Evolutionary conservation across 805 yeast genomes (phyloP).

Genomic region (Candida ortonii): DNA sequence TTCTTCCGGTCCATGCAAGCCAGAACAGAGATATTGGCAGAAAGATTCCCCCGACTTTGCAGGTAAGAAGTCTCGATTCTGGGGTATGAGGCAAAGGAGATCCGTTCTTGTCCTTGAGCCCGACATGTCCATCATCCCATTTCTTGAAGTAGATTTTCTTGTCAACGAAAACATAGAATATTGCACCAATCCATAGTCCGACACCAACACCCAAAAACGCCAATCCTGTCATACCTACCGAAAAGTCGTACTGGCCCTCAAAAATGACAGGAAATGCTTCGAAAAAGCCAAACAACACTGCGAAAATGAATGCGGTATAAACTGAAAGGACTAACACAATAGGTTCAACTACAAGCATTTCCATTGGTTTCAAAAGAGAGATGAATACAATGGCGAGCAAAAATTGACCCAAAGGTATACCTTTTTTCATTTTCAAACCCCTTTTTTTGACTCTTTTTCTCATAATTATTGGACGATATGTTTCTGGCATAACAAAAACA

Average conservation of each 20-base stretch:
- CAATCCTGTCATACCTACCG: conserved; percentile 59
- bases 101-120: conserved; percentile 56
- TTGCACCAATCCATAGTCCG: conserved; percentile 59
- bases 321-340: conserved; percentile 67
- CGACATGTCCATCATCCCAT: conserved; percentile 60
- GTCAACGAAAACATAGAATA: conserved; percentile 49
- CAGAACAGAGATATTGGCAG: conserved; percentile 72
- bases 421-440: conserved; percentile 46
- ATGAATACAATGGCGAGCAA: conserved; percentile 45
- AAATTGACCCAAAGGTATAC: conserved; percentile 35
- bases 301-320: conserved; percentile 72
- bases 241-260: conserved; percentile 60
- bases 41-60: conserved; percentile 64
- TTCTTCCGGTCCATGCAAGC: conserved; percentile 75
- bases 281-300: conserved; percentile 75
- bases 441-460: conserved; percentile 58
- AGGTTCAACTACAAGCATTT: conserved; percentile 72
- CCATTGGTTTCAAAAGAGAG: conserved; percentile 59
- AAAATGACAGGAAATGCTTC: conserved; percentile 78
- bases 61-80: conserved; percentile 56
- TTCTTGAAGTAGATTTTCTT: conserved; percentile 48
- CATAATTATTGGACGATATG: conserved; percentile 68
- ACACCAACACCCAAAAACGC: conserved; percentile 71
- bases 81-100: conserved; percentile 54
- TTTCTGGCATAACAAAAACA: conserved; percentile 56